Base-by-base conservation (phyloP, 208 protist genomes). In the Leishmania major region DNA sequence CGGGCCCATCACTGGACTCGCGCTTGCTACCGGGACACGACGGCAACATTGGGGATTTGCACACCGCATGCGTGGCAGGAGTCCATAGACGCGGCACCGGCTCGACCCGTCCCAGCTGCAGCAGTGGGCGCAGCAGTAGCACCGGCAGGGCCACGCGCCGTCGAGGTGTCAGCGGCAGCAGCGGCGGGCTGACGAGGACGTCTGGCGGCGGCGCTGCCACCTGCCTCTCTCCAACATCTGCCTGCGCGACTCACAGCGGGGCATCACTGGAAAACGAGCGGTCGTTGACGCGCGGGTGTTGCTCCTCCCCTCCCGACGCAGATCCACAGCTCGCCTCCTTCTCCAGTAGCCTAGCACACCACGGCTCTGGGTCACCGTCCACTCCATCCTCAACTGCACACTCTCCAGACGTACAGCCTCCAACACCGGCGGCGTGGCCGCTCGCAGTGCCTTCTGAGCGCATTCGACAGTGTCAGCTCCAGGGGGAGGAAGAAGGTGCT, bases 331-430 rank as follows among this genome's bases (percentile, higher is more conserved):
- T 19, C 45, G 10, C 70, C 28, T 51, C 13, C 10, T 51, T 22
- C 25, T 47, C 70, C 11, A 51, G 11, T n/a, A 51, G 40, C 6
- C 45, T 15, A 37, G 19, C 70, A 53, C 45, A 8, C 45, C 28
- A 53, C 35, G 28, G 5, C 10, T 45, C 37, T 55, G 28, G 51
- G 45, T 45, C 70, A 35, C 47, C 25, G 40, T 22, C 47, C 2
- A 37, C 37, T n/a, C 11, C 43, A 51, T 55, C 70, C 45, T 74
- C 37, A n/a, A 35, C 70, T 51, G 28, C 70, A 17, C 19, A 37
- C 75, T 84, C 81, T 0, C 81, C 81, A 53, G 80, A 79, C 45
- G 80, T 53, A 10, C 80, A 83, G 37, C 74, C 74, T 17, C 80
- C 80, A 19, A 15, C 11, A 19, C 43, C 17, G 31, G 25, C 59